Evolutionary conservation across 371 early-diverging fungal genomes (phyloP), one percentile per base, ranked within the genome.

Genomic region (Zancudomyces culisetae): DNA sequence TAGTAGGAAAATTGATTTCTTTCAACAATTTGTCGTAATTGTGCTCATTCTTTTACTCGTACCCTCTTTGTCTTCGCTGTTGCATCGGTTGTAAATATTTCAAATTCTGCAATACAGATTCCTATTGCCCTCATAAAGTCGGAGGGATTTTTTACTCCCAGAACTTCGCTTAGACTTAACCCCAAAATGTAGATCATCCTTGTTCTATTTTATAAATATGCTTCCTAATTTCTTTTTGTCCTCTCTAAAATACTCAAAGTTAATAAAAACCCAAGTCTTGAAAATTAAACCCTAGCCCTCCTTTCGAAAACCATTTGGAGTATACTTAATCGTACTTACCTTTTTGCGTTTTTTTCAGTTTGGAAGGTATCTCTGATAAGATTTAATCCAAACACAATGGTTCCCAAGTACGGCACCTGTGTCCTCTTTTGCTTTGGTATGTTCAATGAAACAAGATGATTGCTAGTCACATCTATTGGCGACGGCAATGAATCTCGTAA

Each of bases 71-170:
- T 47, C 39, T 62, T 63, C 54, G 43, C 56, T 8, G 57, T 61
- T 12, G 55, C 52, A 43, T 65, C 66, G 30, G 64, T 22, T 57
- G 61, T 57, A 51, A 55, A 62, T 12, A 56, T 45, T n/a, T 65
- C 64, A 41, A 59, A 80, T 55, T 80, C 80, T 45, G 54, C 67
- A 42, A 79, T 64, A 21, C 78, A 60, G 10, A 77, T 74, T 27
- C 56, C 68, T 18, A 79, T 58, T 12, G 80, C 77, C 46, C 75
- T 78, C 2, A 78, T 68, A 52, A 76, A 80, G 57, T 80, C 80
- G 1, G 63, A 43, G 8, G 79, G 71, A 26, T 74, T 79, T 8
- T 69, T 72, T 29, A 79, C 76, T 42, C 76, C 79, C 23, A 80
- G 57, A 42, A 79, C 71, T 2, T 72, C 71, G 3, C 78, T 78